Evolutionary conservation across 148 eudicot genomes (phyloP), one percentile per base, ranked within the genome.

Genomic region (Cornus kousa): DNA sequence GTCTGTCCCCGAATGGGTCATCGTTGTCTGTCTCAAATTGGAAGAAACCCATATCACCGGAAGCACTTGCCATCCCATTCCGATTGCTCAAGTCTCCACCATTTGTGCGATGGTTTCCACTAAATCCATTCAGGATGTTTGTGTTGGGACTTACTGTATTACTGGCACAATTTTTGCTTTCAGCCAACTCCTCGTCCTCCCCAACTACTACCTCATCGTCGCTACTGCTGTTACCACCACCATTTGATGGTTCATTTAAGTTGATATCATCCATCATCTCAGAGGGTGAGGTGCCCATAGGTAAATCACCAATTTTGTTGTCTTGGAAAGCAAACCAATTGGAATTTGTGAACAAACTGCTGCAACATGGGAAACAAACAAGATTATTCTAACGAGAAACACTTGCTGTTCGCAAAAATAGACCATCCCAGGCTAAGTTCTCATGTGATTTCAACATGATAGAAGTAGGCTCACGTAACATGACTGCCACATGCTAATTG

Each of bases 251-350:
- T 80, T 89, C 93, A 23, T 89, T 88, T 73, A 93, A 76, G 88
- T 86, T 90, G 57, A 93, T 83, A 65, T 90, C 95, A 35, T 95
- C 97, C 92, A 93, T 88, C 57, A 80, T 82, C 46, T 91, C 92
- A 53, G 88, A 82, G n/a, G 87, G 74, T 46, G 97, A 86, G 68
- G 92, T 82, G 75, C 88, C 83, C 80, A 83, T 87, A 43, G 92
- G 78, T 53, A 90, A 83, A 81, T 81, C 80, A 23, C 86, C 90
- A 43, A 71, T 81, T 81, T 87, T 86, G 67, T 95, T 92, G 28
- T 91, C 97, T 87, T 92, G 91, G 88, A 93, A 93, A 59, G 97
- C 88, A 89, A 95, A 93, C 99, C 99, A 95, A 80, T 95, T 88
- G 75, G 99, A 95, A 83, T 93, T 95, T 40, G 99, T 95, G 84